These are phyloP conservation scores for Plectosphaerella cucumerina DNA, from an alignment of 2,329 filamentous ascomycete species.

Conservation along the genomic window DNA sequence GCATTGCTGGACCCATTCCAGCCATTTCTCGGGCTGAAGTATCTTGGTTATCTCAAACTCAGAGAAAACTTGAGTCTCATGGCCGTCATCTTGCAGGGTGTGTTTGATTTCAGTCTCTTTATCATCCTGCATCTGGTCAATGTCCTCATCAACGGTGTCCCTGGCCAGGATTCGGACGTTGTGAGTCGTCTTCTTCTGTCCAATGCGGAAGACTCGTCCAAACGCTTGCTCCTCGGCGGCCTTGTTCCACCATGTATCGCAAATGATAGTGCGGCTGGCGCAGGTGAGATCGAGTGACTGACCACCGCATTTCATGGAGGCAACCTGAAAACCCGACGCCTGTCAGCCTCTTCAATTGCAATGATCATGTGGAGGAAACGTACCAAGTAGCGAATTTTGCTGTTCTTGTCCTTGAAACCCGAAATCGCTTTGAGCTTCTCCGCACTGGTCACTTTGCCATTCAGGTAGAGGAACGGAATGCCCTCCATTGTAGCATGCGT, in stretches of 20 bases:
- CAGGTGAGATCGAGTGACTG: conserved; percentile 34
- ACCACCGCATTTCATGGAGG: conserved; percentile 27
- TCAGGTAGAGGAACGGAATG: conserved; percentile 32
- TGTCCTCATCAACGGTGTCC: conserved; percentile 52
- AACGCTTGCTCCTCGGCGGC: conserved; percentile 59
- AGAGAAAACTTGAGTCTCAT: conserved; percentile 2
- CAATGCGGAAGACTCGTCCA: conserved; percentile 58
- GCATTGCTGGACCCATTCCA: background rate
- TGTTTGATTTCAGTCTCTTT: conserved; percentile 46
- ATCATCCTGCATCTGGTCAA: conserved; percentile 49
- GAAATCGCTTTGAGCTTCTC: conserved; percentile 16
- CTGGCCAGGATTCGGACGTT: conserved; percentile 54
- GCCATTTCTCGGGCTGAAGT: background rate
- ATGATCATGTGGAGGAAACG: no score
- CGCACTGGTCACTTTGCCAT: conserved; percentile 14
- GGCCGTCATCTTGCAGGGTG: conserved; percentile 23
- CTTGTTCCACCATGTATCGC: conserved; percentile 60
- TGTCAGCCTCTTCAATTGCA: no score
- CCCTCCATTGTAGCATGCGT: conserved; percentile 23
- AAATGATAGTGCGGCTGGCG: conserved; percentile 49
- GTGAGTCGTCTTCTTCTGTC: conserved; percentile 56
- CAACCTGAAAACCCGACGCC: conserved; percentile 26
- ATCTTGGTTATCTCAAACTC: conserved; percentile 1
- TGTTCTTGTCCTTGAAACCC: conserved; percentile 14
- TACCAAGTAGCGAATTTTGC: no score